Conservation (phyloP, 805 yeast genomes). For the Wickerhamiella sergipiensis region DNA sequence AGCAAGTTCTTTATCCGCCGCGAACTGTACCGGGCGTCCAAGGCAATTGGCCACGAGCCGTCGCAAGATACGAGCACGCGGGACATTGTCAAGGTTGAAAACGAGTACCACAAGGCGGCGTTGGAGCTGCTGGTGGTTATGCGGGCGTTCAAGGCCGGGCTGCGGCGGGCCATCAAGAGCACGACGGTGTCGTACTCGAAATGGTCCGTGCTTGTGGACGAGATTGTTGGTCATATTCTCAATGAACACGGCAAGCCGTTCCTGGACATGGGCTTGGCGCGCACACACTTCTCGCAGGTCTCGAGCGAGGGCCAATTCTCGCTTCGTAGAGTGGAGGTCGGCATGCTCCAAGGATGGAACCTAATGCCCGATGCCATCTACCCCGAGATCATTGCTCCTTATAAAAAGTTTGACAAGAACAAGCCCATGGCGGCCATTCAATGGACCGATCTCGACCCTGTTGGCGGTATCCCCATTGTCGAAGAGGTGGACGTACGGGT, state of each 20-base stretch:
- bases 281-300: conserved; percentile 44
- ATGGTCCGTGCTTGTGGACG: conserved; percentile 53
- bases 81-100: conserved; percentile 20
- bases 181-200: conserved; percentile 22
- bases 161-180: conserved; percentile 20
- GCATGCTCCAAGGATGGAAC: conserved; percentile 56
- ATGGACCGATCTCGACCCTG: conserved; percentile 76
- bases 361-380: conserved; percentile 42
- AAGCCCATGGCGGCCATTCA: conserved; percentile 26
- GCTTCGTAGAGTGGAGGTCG: conserved; percentile 43
- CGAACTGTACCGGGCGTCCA: neutral
- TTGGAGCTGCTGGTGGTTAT: conserved; percentile 24
- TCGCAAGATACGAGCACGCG: conserved; percentile 1
- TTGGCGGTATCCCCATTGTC: conserved; percentile 84
- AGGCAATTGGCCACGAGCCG: neutral
- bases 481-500: conserved; percentile 45
- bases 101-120: conserved; percentile 19
- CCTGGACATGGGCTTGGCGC: conserved; percentile 53
- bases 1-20: conserved; percentile 27
- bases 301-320: conserved; percentile 58
- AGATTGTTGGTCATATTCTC: conserved; percentile 57
- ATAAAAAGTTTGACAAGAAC: conserved; percentile 11
- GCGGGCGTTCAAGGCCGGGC: conserved; percentile 23
- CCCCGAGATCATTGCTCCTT: conserved; percentile 59
- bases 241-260: conserved; percentile 48